Evolutionary conservation across 2,329 filamentous ascomycete species (phyloP).

Genomic region (Iodosphaeria phyllophila): DNA sequence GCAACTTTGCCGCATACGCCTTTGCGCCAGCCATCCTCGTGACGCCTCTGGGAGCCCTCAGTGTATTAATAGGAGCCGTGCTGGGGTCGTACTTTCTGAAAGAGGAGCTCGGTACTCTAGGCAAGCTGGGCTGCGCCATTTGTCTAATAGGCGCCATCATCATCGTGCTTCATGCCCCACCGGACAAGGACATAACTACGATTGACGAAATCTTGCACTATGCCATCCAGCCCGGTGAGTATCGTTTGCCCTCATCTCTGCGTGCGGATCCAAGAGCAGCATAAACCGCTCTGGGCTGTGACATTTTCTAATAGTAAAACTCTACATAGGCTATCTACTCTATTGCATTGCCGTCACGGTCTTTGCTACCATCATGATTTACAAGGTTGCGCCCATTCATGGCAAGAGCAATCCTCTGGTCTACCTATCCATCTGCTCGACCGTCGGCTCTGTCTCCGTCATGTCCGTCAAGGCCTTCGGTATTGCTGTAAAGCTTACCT

Average conservation of each 20-base stretch:
- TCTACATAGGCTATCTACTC: constrained; percentile 65
- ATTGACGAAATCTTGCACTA: constrained; percentile 84
- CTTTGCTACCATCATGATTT: constrained; percentile 91
- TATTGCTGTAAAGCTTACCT: constrained; percentile 88
- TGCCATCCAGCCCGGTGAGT: constrained; percentile 74
- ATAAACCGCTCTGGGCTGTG: not conserved
- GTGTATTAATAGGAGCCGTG: constrained; percentile 87
- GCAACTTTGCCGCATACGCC: constrained; percentile 95
- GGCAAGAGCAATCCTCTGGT: constrained; percentile 93
- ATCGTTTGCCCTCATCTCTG: no score
- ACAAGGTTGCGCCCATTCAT: constrained; percentile 73
- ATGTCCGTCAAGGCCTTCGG: constrained; percentile 99
- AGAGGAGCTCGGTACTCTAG: constrained; percentile 76
- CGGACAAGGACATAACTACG: constrained; percentile 77
- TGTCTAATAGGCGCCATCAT: constrained; percentile 93
- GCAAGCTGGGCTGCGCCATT: constrained; percentile 88
- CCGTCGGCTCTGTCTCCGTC: constrained; percentile 89
- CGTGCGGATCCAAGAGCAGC: no score
- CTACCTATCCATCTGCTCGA: constrained; percentile 94
- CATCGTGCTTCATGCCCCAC: constrained; percentile 91
- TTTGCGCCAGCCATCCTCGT: constrained; percentile 98
- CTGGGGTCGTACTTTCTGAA: constrained; percentile 87
- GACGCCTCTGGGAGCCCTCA: constrained; percentile 81
- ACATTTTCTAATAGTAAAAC: constrained; percentile 6
- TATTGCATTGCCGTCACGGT: constrained; percentile 66